These are phyloP conservation scores for Aspergillus felis DNA, from an alignment of 2,329 filamentous ascomycete species.

Conservation along the genomic window DNA sequence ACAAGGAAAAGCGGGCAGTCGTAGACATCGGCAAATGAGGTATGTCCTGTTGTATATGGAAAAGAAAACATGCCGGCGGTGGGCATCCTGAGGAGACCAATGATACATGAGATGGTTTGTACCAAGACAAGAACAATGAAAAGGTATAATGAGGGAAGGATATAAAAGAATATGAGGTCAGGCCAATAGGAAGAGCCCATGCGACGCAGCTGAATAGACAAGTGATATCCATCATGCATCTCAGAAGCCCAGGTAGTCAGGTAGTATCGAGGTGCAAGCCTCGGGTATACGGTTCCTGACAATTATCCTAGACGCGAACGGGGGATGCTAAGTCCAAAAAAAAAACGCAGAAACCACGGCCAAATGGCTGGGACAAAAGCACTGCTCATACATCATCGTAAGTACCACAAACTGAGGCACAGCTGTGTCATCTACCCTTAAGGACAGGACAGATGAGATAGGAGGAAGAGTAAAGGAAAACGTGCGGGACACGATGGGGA, in stretches of 20 bases:
- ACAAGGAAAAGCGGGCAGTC: neutral
- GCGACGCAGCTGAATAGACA: slow-evolving; percentile 4
- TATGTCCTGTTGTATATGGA: slow-evolving; percentile 6
- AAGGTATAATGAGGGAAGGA: neutral
- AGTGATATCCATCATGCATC: slow-evolving; percentile 9
- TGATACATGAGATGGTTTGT: neutral
- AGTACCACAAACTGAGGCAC: neutral
- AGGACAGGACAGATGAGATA: neutral
- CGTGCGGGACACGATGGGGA: neutral
- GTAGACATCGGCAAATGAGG: slow-evolving; percentile 1
- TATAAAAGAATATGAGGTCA: slow-evolving; percentile 3
- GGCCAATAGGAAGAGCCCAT: neutral
- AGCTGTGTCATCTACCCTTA: neutral
- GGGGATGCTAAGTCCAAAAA: slow-evolving; percentile 21
- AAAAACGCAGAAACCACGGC: slow-evolving; percentile 16
- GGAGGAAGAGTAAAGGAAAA: neutral
- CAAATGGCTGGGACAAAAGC: neutral
- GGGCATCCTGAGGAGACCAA: slow-evolving; percentile 1
- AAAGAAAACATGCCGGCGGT: slow-evolving; percentile 1
- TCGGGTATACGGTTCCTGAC: slow-evolving; percentile 11
- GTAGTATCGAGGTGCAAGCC: slow-evolving; percentile 3
- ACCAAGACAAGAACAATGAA: neutral
- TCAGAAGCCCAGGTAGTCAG: slow-evolving; percentile 4
- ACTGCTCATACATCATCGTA: neutral
- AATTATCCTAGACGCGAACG: slow-evolving; percentile 21